Base-by-base conservation (phyloP, 116 monocot genomes). In the Trichopus zeylanicus region DNA sequence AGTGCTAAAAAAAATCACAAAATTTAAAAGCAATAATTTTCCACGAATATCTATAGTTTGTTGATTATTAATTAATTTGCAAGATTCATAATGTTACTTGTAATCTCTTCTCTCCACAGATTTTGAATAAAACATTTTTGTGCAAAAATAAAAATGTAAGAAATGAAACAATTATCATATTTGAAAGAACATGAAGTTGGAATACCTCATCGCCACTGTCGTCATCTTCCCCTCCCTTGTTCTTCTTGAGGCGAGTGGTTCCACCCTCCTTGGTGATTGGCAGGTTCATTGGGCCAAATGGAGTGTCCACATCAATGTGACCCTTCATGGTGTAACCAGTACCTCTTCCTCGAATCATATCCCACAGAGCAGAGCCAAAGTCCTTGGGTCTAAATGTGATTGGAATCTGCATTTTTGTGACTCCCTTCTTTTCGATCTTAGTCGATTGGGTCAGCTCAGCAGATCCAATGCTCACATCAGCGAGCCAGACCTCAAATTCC, bases 361-460 rank as follows among this genome's bases (percentile, higher is more conserved):
- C 99, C 99, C 99, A 99, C 3, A 99, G 69, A 39, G 85, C 99
- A 66, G 92, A 92, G 1, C 92, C 99, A 60, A 99, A 92, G 48
- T 99, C 99, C 68, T 92, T 88, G 3, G 99, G 99, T 67, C 77
- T 82, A 55, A 92, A 99, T 56, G 66, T 71, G 38, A 99, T 74
- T 0, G 99, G 99, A 70, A 99, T 85, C 35, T 88, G 28, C 82
- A 92, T 78, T 10, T 13, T 37, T 51, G 71, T 70, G 56, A 86
- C 75, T 12, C 92, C 99, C 63, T 92, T 79, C 67, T 99, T 92
- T 25, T 76, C 85, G 60, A 99, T 57, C 20, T 81, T 88, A 20
- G 57, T 76, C 7, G 81, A 69, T 68, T 92, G 59, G 0, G 58
- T 74, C 35, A 99, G 81, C 68, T 88, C 86, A 10, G 88, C 83